Base-by-base conservation (phyloP, 345 rosid genomes). In the Laguncularia racemosa region DNA sequence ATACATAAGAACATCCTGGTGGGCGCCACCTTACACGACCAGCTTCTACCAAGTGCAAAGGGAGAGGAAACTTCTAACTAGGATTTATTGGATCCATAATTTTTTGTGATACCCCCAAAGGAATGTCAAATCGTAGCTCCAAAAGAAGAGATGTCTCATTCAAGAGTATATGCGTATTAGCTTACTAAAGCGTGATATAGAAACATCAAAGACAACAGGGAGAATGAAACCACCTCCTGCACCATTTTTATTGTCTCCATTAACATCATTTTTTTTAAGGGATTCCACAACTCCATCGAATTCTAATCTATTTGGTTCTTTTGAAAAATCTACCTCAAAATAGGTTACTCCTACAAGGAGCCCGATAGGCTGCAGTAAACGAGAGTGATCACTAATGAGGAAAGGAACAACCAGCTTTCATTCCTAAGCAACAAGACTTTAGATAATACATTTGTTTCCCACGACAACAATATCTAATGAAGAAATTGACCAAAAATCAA, bases 21-120 rank as follows among this genome's bases (percentile, higher is more conserved):
- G 98, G 96, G 55, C 90, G 95, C 92, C 95, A 91, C 62, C 98
- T 82, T 68, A 91, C 71, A 49, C 89, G 82, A 62, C 96, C 98
- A 52, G 89, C 78, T 78, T 84, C 86, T 67, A 96, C 95, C 73
- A 88, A 76, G 78, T 91, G 96, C 51, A 91, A 77, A 57, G 98
- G 98, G 58, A 91, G 73, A 18, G 98, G 92, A 70, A 84, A 73
- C 71, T 85, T 89, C 76, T 84, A 86, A 68, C 95, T 88, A 69
- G 98, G 98, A 71, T 76, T 69, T 60, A 91, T 64, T 49, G 98
- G 98, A 71, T 86, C 98, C 57, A 88, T 76, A 64, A 88, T 78
- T 96, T 91, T 91, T 12, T 96, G 96, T 53, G 98, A 79, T 56
- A 91, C 63, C 55, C 98, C 95, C 74, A 91, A 82, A 53, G 98